These are phyloP conservation scores for Casaregolazyma suthepensis DNA, from an alignment of 1,139 yeast genomes.

Conservation along the genomic window DNA sequence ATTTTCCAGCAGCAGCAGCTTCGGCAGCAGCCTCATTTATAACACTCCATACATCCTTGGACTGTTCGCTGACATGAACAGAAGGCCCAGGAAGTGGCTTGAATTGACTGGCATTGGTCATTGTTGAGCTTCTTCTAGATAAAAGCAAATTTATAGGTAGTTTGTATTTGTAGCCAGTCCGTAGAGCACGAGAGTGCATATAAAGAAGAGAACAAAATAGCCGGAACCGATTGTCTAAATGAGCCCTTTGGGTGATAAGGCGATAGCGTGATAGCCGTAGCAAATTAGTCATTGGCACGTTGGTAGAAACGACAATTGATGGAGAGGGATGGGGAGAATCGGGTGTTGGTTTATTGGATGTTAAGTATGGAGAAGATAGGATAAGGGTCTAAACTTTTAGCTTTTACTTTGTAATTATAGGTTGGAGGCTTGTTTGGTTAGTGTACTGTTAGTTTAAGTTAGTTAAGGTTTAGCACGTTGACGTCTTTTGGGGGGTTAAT, in stretches of 20 bases:
- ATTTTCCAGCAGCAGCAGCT: slow-evolving; percentile 55
- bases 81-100: slow-evolving; percentile 24
- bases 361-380: no score
- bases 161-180: not conserved
- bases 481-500: no score
- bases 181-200: not conserved
- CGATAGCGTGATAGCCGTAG: not conserved
- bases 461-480: no score
- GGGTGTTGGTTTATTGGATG: no score
- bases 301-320: not conserved
- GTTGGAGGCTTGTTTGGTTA: no score
- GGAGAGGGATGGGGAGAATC: not conserved
- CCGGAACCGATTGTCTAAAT: not conserved
- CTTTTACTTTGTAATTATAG: no score
- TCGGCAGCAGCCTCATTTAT: slow-evolving; percentile 90
- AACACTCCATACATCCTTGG: slow-evolving; percentile 87
- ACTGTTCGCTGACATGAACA: slow-evolving; percentile 19
- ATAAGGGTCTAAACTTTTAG: no score
- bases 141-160: not conserved
- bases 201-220: not conserved
- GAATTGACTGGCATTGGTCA: slow-evolving; percentile 4
- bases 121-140: not conserved
- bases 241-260: not conserved
- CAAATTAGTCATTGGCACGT: not conserved
- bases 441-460: no score